These are phyloP conservation scores for Rubus parviflorus DNA, from an alignment of 306 rosid genomes.

Conservation along the genomic window DNA sequence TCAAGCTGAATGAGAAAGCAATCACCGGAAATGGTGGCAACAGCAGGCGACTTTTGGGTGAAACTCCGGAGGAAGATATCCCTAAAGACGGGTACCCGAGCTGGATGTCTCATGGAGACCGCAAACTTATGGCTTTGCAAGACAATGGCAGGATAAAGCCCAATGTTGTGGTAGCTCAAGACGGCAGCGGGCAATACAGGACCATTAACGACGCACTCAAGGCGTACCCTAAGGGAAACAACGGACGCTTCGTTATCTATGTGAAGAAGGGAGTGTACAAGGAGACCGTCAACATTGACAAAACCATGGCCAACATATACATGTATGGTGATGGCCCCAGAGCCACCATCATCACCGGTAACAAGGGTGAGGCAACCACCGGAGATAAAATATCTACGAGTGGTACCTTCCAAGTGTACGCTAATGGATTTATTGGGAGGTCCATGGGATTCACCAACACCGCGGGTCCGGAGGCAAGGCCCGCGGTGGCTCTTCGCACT, in stretches of 20 bases:
- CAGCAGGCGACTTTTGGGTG: slow-evolving; percentile 50
- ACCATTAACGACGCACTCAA: slow-evolving; percentile 48
- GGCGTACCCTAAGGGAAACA: slow-evolving; percentile 39
- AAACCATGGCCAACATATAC: slow-evolving; percentile 24
- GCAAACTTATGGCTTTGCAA: slow-evolving; percentile 42
- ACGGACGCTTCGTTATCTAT: slow-evolving; percentile 52
- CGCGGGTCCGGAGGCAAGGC: slow-evolving; percentile 63
- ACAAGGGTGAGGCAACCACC: slow-evolving; percentile 22
- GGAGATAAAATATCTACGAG: slow-evolving; percentile 40
- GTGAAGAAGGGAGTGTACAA: slow-evolving; percentile 66
- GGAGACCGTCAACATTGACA: slow-evolving; percentile 44
- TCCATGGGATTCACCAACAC: slow-evolving; percentile 62
- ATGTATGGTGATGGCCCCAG: slow-evolving; percentile 75
- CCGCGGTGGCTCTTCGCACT: slow-evolving; percentile 81
- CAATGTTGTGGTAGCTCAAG: slow-evolving; percentile 68
- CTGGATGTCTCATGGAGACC: slow-evolving; percentile 53
- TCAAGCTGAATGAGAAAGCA: slow-evolving; percentile 41
- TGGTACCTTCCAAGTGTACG: slow-evolving; percentile 8
- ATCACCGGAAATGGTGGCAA: slow-evolving; percentile 29
- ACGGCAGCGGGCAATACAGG: slow-evolving; percentile 56
- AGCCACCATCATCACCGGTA: slow-evolving; percentile 55
- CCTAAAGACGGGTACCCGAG: slow-evolving; percentile 42
- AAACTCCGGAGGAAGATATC: slow-evolving; percentile 8
- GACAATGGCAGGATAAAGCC: slow-evolving; percentile 8
- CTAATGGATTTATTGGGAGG: slow-evolving; percentile 42